phyloP scores from a whole-genome alignment of 345 rosid genomes.

The Linum usitatissimum region DNA sequence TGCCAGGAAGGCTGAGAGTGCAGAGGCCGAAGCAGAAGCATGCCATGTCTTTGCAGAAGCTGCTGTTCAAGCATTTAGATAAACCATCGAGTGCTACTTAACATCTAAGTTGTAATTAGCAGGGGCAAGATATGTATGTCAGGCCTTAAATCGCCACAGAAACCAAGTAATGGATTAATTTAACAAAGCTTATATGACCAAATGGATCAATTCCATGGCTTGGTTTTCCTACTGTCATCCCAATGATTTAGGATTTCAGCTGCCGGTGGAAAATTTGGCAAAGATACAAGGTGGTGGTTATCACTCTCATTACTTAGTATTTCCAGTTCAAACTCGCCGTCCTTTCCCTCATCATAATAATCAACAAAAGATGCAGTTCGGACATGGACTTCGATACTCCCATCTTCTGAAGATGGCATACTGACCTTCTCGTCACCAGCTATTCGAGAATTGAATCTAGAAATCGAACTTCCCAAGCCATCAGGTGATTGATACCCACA shows the following conservation, averaged over 20 bases:
- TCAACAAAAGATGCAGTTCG: conserved; percentile 11
- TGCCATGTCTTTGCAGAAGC: conserved; percentile 75
- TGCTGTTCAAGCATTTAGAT: conserved; percentile 57
- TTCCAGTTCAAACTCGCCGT: conserved; percentile 13
- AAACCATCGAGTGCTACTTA: too few species aligned
- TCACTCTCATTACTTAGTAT: conserved; percentile 10
- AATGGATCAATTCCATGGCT: too few species aligned
- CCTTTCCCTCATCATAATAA: conserved; percentile 25
- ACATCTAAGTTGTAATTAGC: too few species aligned
- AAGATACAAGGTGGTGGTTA: conserved; percentile 21
- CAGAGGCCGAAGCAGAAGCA: conserved; percentile 97
- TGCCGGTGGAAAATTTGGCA: conserved; percentile 40
- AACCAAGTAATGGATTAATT: too few species aligned
- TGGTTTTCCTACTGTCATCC: conserved; percentile 35
- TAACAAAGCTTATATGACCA: too few species aligned
- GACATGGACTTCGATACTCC: not conserved
- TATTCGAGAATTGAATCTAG: conserved; percentile 2
- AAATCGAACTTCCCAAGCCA: conserved; percentile 7
- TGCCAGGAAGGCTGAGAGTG: conserved; percentile 86
- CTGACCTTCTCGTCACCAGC: conserved; percentile 1
- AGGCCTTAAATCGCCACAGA: too few species aligned
- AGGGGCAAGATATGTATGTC: too few species aligned
- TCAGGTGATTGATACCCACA: conserved; percentile 21
- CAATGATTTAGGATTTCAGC: conserved; percentile 54
- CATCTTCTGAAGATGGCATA: conserved; percentile 1